phyloP scores from a whole-genome alignment of 192 early-diverging fungal genomes.

The Helicostylum pulchrum region DNA sequence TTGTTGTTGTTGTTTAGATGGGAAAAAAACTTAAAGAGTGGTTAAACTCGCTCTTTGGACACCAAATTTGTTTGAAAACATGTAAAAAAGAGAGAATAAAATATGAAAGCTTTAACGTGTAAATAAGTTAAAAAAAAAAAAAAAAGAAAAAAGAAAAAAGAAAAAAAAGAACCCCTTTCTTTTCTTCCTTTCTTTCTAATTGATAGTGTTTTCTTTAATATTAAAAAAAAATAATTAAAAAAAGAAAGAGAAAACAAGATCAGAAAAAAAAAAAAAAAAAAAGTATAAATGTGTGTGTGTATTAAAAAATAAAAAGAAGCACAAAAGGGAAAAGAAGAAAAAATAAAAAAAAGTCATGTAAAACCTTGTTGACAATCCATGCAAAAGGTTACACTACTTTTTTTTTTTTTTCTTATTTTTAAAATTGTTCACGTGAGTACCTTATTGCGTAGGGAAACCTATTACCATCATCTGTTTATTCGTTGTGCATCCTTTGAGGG shows the following conservation, averaged over 20 bases:
- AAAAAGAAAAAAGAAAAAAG: too few species aligned
- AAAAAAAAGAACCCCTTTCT: not conserved
- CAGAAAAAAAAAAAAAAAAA: too few species aligned
- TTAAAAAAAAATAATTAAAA: too few species aligned
- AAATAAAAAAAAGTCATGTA: not conserved
- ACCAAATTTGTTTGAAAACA: too few species aligned
- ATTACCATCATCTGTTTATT: slow-evolving; percentile 20
- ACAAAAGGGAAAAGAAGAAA: not conserved
- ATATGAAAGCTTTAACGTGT: too few species aligned
- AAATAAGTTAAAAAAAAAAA: too few species aligned
- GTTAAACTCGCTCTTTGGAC: too few species aligned
- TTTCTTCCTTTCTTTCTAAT: not conserved
- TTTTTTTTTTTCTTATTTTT: too few species aligned
- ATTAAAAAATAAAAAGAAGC: slow-evolving; percentile 1
- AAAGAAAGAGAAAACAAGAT: too few species aligned
- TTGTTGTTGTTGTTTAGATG: too few species aligned
- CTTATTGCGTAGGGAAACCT: not conserved
- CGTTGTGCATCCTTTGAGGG: slow-evolving; percentile 19
- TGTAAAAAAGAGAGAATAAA: not conserved
- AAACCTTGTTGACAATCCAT: slow-evolving; percentile 15
- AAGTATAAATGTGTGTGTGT: too few species aligned
- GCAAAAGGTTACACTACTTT: slow-evolving; percentile 14
- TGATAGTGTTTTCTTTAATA: too few species aligned
- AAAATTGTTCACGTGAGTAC: not conserved
- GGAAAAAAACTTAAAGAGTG: not conserved